Conservation (phyloP, 2,329 filamentous ascomycete genomes). For the Xylaria arbuscula region DNA sequence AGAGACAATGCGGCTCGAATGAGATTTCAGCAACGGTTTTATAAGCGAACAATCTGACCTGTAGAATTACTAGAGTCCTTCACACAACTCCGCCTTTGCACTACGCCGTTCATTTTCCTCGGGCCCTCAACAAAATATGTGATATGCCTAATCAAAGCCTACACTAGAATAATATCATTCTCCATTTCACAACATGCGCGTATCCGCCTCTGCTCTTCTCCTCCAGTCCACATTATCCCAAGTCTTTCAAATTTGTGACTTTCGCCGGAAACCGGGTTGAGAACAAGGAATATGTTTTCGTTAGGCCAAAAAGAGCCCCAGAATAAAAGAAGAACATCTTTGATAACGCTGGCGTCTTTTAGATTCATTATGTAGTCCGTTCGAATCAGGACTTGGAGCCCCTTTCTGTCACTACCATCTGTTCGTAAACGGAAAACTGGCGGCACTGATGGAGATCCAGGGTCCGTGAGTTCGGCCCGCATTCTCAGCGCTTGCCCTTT, state of each 20-base stretch:
- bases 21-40: too few relatives aligned
- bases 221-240: slow-evolving; percentile 3
- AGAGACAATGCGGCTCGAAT: too few relatives aligned
- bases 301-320: slow-evolving; percentile 23
- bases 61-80: too few relatives aligned
- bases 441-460: slow-evolving; percentile 2
- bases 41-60: too few relatives aligned
- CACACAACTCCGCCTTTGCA: too few relatives aligned
- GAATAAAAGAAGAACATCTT: slow-evolving; percentile 13
- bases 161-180: too few relatives aligned
- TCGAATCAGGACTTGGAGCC: not conserved
- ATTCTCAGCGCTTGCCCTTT: slow-evolving; percentile 15
- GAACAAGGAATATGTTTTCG: slow-evolving; percentile 17
- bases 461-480: not conserved
- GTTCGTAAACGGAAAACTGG: slow-evolving; percentile 6
- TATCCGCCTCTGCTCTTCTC: not conserved
- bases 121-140: too few relatives aligned
- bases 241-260: slow-evolving; percentile 22
- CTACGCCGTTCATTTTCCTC: too few relatives aligned
- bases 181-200: not conserved
- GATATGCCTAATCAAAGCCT: too few relatives aligned
- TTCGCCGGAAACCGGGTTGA: slow-evolving; percentile 5
- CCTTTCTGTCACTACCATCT: not conserved
- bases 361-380: slow-evolving; percentile 25
- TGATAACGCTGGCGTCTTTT: slow-evolving; percentile 15